Percentiles rank a stretch among this genome's conserved stretches.
phyloP scores from a whole-genome alignment of 345 rosid species.

The Lepidium africanum region DNA sequence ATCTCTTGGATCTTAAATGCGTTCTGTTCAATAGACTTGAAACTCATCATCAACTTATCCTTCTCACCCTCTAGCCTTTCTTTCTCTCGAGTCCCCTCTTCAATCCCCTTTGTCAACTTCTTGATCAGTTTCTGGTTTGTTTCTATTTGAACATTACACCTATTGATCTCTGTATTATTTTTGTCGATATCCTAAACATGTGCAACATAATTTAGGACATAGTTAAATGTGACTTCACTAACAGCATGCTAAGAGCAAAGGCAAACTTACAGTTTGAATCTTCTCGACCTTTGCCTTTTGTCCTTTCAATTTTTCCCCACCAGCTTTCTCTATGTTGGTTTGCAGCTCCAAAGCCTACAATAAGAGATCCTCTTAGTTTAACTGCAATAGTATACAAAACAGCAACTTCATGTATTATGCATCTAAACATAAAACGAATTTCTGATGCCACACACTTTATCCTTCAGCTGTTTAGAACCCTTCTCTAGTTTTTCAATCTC shows the following conservation, averaged over 20 bases:
- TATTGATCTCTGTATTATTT: constrained; percentile 74
- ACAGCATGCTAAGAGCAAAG: constrained; percentile 7
- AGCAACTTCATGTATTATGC: constrained; percentile 1
- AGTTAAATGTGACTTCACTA: neutral
- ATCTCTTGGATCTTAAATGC: constrained; percentile 87
- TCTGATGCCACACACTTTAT: constrained; percentile 41
- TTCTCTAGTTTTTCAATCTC: constrained; percentile 57
- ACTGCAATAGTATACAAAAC: neutral
- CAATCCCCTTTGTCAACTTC: constrained; percentile 79
- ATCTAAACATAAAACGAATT: neutral
- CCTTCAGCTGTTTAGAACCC: constrained; percentile 76
- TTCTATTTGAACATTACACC: constrained; percentile 85
- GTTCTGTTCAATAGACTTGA: constrained; percentile 69
- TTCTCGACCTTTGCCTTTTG: constrained; percentile 77
- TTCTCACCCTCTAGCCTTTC: constrained; percentile 59
- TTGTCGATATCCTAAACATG: constrained; percentile 76
- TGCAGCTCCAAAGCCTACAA: constrained; percentile 76
- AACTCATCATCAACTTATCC: constrained; percentile 51
- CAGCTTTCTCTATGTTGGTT: constrained; percentile 81
- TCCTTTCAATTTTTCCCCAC: constrained; percentile 68
- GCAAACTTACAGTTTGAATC: constrained; percentile 75
- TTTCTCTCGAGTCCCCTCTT: constrained; percentile 71
- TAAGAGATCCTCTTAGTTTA: neutral
- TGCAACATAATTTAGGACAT: constrained; percentile 20
- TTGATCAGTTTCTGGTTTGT: constrained; percentile 78